These are phyloP conservation scores for Cladorrhinum sp. DNA, from an alignment of 2,329 filamentous ascomycete genomes.

Conservation along the genomic window DNA sequence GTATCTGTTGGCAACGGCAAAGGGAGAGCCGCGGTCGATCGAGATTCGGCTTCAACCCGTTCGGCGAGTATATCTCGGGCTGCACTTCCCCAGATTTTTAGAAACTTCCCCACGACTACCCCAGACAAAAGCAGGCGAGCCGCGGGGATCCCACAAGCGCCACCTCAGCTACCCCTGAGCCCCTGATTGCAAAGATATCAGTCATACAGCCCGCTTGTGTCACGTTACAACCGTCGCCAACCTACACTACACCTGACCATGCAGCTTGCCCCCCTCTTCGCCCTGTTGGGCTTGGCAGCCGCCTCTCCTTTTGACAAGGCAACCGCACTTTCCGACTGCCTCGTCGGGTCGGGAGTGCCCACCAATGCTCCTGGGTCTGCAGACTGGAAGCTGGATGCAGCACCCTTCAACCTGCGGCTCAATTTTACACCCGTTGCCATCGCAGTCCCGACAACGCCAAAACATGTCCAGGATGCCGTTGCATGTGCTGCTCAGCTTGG, in stretches of 20 bases:
- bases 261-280: conserved; percentile 13
- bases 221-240: conserved; percentile 12
- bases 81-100: conserved; percentile 24
- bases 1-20: conserved; percentile 6
- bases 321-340: conserved; percentile 25
- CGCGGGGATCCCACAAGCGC: conserved; percentile 14
- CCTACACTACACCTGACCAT: conserved; percentile 16
- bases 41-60: conserved; percentile 10
- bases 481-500: conserved; percentile 41
- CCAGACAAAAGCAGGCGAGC: conserved; percentile 17
- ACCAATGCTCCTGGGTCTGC: conserved; percentile 19
- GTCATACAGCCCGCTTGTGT: conserved; percentile 10
- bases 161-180: neutral
- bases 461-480: conserved; percentile 47
- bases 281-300: conserved; percentile 23
- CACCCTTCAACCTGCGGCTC: conserved; percentile 34
- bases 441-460: conserved; percentile 39
- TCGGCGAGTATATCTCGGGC: conserved; percentile 21
- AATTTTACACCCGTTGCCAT: conserved; percentile 43
- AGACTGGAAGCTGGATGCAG: conserved; percentile 36
- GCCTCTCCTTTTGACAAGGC: conserved; percentile 26
- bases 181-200: neutral
- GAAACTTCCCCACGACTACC: conserved; percentile 21
- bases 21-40: conserved; percentile 13
- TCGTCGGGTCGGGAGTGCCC: conserved; percentile 26